Base-by-base conservation (phyloP, 208 protist species). In the Kentomonas sorsogonicus region DNA sequence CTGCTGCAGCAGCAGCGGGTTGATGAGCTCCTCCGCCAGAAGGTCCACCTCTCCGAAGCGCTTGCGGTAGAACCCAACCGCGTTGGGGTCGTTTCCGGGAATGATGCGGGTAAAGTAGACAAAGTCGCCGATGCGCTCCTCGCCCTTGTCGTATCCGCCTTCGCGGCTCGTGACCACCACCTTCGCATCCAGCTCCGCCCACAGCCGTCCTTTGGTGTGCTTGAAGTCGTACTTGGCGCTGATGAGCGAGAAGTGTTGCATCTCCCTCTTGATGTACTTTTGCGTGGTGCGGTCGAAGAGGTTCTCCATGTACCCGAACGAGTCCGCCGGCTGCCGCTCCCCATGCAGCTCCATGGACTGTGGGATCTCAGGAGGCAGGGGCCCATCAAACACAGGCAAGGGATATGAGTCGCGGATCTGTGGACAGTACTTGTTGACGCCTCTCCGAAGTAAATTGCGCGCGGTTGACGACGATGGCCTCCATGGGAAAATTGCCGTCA, bases 1-100 rank as follows among this genome's bases (percentile, higher is more conserved):
- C 67, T 93, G 85, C 52, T 93, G 83, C 22, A 95, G 63, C 7
- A 83, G 20, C 0, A 82, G 53, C 0, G 86, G 86, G 55, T 95
- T 95, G 58, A 95, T 95, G n/a, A 95, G 77, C 58, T 95, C 85
- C 60, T 95, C 86, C 20, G 73, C 89, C 3, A 95, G 67, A 23
- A 93, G 50, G 58, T 95, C 86, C 5, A 86, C 83, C 53, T 95
- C 78, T 39, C 85, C 85, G 48, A 88, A 77, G 4, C 76, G 77
- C 55, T 95, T 95, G 1, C 89, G 83, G 61, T 95, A 95, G 65
- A 95, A 95, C 0, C 85, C 89, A 72, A 92, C 81, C 0, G 75
- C 79, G 29, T 82, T 79, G 20, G 76, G 38, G 61, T 93, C 84
- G 40, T 77, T 60, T 16, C 82, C 81, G 20, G 83, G 77, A 7